Conservation (phyloP, 202 grass and related monocot genomes). For the Eragrostis tef region DNA sequence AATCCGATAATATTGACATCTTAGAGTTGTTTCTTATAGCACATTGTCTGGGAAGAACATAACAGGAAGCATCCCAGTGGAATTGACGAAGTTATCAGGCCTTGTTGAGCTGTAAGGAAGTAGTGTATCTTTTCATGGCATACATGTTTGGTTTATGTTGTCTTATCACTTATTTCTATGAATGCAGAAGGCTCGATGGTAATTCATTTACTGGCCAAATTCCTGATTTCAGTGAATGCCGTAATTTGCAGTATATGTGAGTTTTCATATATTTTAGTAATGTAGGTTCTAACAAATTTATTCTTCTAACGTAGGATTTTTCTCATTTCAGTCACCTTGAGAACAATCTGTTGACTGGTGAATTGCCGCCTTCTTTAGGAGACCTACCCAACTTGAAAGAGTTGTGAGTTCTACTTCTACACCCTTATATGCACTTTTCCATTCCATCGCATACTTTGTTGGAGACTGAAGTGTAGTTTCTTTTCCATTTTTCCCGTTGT, state of each 20-base stretch:
- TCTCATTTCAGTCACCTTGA: conserved; percentile 76
- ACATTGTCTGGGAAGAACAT: conserved; percentile 76
- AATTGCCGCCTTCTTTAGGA: conserved; percentile 67
- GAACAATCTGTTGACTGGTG: conserved; percentile 81
- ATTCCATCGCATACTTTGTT: conserved; percentile 8
- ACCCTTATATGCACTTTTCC: conserved; percentile 2
- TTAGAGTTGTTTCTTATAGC: conserved; percentile 52
- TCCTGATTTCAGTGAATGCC: conserved; percentile 84
- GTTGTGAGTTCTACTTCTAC: conserved; percentile 74
- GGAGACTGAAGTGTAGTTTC: not conserved
- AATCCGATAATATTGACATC: conserved; percentile 22
- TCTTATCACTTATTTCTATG: conserved; percentile 31
- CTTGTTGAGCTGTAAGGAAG: conserved; percentile 80
- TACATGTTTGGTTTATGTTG: conserved; percentile 6
- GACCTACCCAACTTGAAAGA: conserved; percentile 83
- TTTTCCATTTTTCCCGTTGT: not conserved
- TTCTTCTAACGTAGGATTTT: conserved; percentile 44
- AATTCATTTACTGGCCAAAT: conserved; percentile 85
- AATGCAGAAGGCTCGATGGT: conserved; percentile 72
- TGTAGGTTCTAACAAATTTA: conserved; percentile 27
- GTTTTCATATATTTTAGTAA: conserved; percentile 39
- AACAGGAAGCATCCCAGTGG: conserved; percentile 80
- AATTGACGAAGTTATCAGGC: conserved; percentile 71
- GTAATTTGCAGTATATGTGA: conserved; percentile 81
- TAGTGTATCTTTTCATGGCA: conserved; percentile 33